Evolutionary conservation across 2,329 filamentous ascomycete species (phyloP).

Genomic region (Fusarium luffae): DNA sequence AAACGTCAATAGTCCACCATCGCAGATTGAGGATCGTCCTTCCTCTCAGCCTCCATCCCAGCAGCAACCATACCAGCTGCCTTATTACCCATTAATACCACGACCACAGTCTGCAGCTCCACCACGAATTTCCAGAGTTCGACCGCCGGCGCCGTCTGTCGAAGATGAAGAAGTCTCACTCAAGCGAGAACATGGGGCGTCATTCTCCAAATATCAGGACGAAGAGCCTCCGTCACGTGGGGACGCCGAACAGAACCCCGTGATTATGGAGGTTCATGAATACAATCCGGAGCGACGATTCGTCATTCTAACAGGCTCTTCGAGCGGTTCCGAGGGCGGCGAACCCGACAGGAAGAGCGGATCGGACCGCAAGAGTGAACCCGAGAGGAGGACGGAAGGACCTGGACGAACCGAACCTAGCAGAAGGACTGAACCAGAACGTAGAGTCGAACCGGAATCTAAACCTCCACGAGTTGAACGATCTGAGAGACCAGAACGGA

Average conservation of each 20-base stretch:
- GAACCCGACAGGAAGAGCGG: conserved; percentile 41
- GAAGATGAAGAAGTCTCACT: conserved; percentile 76
- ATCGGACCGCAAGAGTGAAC: conserved; percentile 11
- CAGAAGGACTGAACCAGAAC: conserved; percentile 10
- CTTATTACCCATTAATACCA: conserved; percentile 32
- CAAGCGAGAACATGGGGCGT: conserved; percentile 67
- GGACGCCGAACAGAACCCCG: conserved; percentile 73
- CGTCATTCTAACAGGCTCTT: conserved; percentile 62
- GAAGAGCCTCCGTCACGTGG: conserved; percentile 72
- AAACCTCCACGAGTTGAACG: conserved; percentile 28
- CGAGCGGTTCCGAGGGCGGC: conserved; percentile 41
- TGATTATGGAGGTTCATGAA: conserved; percentile 72
- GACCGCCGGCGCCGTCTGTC: conserved; percentile 72
- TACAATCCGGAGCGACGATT: conserved; percentile 73
- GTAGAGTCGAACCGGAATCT: conserved; percentile 3
- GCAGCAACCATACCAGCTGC: conserved; percentile 31
- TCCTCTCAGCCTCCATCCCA: conserved; percentile 33
- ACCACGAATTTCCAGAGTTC: conserved; percentile 46
- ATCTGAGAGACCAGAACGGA: background rate
- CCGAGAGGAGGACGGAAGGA: conserved; percentile 11
- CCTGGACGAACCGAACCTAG: conserved; percentile 10
- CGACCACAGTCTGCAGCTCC: conserved; percentile 29
- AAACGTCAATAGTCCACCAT: conserved; percentile 27
- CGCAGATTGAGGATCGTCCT: conserved; percentile 32
- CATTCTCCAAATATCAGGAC: conserved; percentile 44